Evolutionary conservation across 305 asterid species (phyloP), one percentile per base, ranked within the genome.

Genomic region (Fraxinus sp.): DNA sequence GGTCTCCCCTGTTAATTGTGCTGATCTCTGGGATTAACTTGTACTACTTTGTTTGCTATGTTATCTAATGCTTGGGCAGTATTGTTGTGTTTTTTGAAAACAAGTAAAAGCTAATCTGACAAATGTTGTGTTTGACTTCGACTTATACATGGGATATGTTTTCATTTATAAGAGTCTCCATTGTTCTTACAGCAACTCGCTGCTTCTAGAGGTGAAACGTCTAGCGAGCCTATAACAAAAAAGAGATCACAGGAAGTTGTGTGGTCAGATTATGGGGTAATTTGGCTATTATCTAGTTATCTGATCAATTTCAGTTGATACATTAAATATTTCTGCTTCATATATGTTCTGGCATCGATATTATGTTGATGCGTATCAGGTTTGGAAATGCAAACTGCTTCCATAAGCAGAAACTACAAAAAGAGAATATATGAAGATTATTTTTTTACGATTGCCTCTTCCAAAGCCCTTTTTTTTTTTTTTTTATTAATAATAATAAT

Each of bases 231-330:
- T 4, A 79, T 85, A 87, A 83, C 91, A 36, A 91, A 90, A 90
- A 94, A 92, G 87, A 91, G 95, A 89, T 81, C 94, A 35, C 93
- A 81, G 62, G 99, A 91, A 81, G 89, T 89, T 79, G 9, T 86
- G 79, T 92, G 91, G 92, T 74, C 95, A 33, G 95, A 86, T 16
- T 90, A 90, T 83, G 98, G 91, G 89, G 98, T 94, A 88, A 92
- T 94, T 78, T 52, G 22, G 77, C 73, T 82, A 30, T 49, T 36
- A 14, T 66, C 35, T 13, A 73, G 18, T 10, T 81, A 72, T 81
- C 33, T 49, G 55, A 36, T 86, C 78, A 37, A 46, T 76, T 82
- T 59, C 7, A 59, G 30, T 59, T 71, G 16, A 46, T 77, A 66
- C 35, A 20, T 59, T 20, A 16, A 16, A 52, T 52, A 16, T 52